Conservation (phyloP, 2,329 filamentous ascomycete species). For the Pseudomassariella vexata region DNA sequence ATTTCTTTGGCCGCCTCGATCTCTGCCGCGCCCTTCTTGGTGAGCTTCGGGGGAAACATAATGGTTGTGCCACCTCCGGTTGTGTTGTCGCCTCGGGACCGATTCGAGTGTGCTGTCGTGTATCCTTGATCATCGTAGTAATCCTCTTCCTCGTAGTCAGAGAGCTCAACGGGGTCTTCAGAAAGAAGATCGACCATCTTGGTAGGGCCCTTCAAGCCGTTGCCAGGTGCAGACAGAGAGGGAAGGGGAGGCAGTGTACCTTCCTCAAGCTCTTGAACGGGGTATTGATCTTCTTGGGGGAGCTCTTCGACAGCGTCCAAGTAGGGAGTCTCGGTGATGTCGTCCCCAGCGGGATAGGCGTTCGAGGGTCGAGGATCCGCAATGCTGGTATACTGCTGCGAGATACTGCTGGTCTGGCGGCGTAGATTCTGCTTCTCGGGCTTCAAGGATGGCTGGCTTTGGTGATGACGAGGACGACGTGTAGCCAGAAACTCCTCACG, state of each 20-base stretch:
- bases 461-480: slow-evolving; percentile 42
- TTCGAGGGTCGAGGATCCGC: slow-evolving; percentile 2
- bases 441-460: slow-evolving; percentile 49
- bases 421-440: slow-evolving; percentile 29
- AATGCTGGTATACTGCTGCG: slow-evolving; percentile 9
- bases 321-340: slow-evolving; percentile 34
- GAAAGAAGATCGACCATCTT: slow-evolving; percentile 13
- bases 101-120: slow-evolving; percentile 69
- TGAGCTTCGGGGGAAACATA: slow-evolving; percentile 68
- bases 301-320: slow-evolving; percentile 40
- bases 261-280: slow-evolving; percentile 3
- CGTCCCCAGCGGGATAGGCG: slow-evolving; percentile 20
- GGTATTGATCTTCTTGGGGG: slow-evolving; percentile 14
- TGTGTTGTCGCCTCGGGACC: slow-evolving; percentile 63
- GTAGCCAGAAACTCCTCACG: too few species aligned
- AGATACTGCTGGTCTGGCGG: slow-evolving; percentile 30
- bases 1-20: slow-evolving; percentile 59
- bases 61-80: slow-evolving; percentile 40
- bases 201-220: too few species aligned
- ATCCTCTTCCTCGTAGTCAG: slow-evolving; percentile 67
- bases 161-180: slow-evolving; percentile 30
- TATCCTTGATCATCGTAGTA: slow-evolving; percentile 63
- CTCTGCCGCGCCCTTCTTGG: slow-evolving; percentile 64
- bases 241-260: slow-evolving; percentile 3
- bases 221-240: neutral